These are phyloP conservation scores for Artemisia annua DNA, from an alignment of 129 eudicot species.

Conservation along the genomic window DNA sequence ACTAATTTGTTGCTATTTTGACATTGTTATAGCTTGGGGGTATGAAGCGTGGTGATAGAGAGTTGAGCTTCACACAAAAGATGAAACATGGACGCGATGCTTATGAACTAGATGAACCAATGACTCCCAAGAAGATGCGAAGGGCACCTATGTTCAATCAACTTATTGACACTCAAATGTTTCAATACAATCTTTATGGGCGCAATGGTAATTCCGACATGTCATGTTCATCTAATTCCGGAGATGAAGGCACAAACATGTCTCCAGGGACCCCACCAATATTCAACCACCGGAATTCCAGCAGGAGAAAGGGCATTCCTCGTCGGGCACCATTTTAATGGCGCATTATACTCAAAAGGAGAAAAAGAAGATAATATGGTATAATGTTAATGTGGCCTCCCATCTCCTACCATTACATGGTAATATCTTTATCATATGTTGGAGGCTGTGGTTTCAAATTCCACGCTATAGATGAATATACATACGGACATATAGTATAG, in stretches of 20 bases:
- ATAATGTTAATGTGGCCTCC: slow-evolving; percentile 6
- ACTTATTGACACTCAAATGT: slow-evolving; percentile 29
- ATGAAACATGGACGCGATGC: slow-evolving; percentile 40
- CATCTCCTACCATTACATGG: background rate
- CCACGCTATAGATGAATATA: slow-evolving; percentile 21
- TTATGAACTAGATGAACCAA: slow-evolving; percentile 48
- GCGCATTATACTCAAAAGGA: background rate
- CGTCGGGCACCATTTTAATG: slow-evolving; percentile 74
- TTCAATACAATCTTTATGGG: slow-evolving; percentile 22
- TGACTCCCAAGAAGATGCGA: slow-evolving; percentile 60
- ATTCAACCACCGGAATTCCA: slow-evolving; percentile 57
- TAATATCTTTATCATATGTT: background rate
- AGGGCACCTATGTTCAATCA: slow-evolving; percentile 37
- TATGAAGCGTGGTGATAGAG: slow-evolving; percentile 62
- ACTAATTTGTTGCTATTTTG: slow-evolving; percentile 7
- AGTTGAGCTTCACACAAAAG: slow-evolving; percentile 56
- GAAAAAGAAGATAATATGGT: slow-evolving; percentile 1
- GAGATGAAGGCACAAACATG: slow-evolving; percentile 46
- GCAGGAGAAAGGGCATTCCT: slow-evolving; percentile 80
- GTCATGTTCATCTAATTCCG: slow-evolving; percentile 44
- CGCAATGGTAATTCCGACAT: slow-evolving; percentile 24
- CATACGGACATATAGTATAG: slow-evolving; percentile 33
- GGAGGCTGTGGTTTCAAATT: slow-evolving; percentile 20
- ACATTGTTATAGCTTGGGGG: slow-evolving; percentile 49
- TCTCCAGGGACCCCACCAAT: slow-evolving; percentile 78